Base-by-base conservation (phyloP, 441 rosid genomes). In the Metrosideros polymorpha region DNA sequence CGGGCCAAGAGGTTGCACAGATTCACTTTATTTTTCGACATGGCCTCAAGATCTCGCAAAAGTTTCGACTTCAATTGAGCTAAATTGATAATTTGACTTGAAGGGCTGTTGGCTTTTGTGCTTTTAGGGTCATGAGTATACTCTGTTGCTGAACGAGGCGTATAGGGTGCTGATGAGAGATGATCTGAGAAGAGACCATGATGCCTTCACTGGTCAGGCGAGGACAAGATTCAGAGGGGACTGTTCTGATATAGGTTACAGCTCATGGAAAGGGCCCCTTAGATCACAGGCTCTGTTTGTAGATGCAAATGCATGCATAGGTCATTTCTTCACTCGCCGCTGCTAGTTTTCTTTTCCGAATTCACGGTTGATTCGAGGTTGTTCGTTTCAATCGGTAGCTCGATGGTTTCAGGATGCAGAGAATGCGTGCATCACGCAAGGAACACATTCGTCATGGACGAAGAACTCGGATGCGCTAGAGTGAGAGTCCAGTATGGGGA, bases 251-350 rank as follows among this genome's bases (percentile, higher is more conserved):
- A 59, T 82, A 30, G 87, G 93, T 61, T 91, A 88, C 85, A 93
- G 94, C 89, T 92, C 94, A 24, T 94, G 94, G 94, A 91, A 89
- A 55, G 96, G 96, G 53, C 93, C 93, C 6, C 30, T 88, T 71
- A 91, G 95, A 90, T 89, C 93, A 30, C 92, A 92, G 55, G 95
- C 96, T 79, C 85, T 93, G 27, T 94, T 92, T 85, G 94, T 93
- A 10, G 94, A 95, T 90, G 94, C 89, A 88, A 93, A 91, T 82
- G 92, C 92, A 7, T 94, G 97, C 91, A 90, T 94, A 89, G 97
- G 95, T 93, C 59, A 5, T 22, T 66, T 51, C 13, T 53, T 66
- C n/a, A 10, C 27, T 76, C 39, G 15, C 53, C 19, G 19, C 54
- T 49, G 49, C 12, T 42, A 50, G 10, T 2, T 30, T 14, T 49